A percentile compares a stretch with the other conserved stretches of the same genome.
These are phyloP conservation scores for Pseudocercospora musae DNA, from an alignment of 2,329 filamentous ascomycete genomes.

Conservation along the genomic window DNA sequence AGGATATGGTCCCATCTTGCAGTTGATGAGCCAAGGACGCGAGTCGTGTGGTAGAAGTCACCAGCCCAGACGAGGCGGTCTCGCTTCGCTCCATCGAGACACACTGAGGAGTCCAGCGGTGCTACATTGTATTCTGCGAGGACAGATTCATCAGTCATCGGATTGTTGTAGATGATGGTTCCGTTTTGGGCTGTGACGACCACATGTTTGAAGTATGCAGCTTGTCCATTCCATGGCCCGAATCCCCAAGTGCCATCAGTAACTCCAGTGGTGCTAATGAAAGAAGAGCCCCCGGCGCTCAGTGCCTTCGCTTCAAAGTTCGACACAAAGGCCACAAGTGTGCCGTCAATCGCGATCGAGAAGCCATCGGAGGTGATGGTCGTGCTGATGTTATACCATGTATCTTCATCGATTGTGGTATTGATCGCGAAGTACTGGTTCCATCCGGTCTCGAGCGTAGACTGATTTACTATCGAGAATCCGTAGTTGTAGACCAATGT, in stretches of 20 bases:
- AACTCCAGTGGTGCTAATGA: neutral
- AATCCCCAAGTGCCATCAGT: slow-evolving; percentile 40
- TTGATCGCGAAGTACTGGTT: slow-evolving; percentile 31
- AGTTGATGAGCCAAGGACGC: slow-evolving; percentile 39
- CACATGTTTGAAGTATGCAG: slow-evolving; percentile 39
- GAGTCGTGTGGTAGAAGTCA: slow-evolving; percentile 43
- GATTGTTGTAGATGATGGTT: slow-evolving; percentile 34
- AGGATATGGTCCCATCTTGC: slow-evolving; percentile 36
- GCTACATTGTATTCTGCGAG: slow-evolving; percentile 41
- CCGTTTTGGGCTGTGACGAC: slow-evolving; percentile 32
- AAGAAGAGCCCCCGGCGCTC: neutral
- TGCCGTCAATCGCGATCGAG: slow-evolving; percentile 30
- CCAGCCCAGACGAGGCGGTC: slow-evolving; percentile 45
- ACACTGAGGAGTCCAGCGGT: slow-evolving; percentile 37
- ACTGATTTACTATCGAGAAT: slow-evolving; percentile 39
- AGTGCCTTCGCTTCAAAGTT: slow-evolving; percentile 21
- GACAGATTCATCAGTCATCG: slow-evolving; percentile 26
- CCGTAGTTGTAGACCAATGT: slow-evolving; percentile 37
- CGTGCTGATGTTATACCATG: slow-evolving; percentile 42
- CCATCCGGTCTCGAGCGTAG: slow-evolving; percentile 30
- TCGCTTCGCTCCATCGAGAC: slow-evolving; percentile 43
- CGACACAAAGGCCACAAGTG: slow-evolving; percentile 24
- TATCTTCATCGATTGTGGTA: slow-evolving; percentile 32
- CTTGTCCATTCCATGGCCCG: slow-evolving; percentile 42
- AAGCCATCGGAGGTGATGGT: slow-evolving; percentile 31